These are phyloP conservation scores for Sinapis alba DNA, from an alignment of 441 rosid genomes.

Conservation along the genomic window DNA sequence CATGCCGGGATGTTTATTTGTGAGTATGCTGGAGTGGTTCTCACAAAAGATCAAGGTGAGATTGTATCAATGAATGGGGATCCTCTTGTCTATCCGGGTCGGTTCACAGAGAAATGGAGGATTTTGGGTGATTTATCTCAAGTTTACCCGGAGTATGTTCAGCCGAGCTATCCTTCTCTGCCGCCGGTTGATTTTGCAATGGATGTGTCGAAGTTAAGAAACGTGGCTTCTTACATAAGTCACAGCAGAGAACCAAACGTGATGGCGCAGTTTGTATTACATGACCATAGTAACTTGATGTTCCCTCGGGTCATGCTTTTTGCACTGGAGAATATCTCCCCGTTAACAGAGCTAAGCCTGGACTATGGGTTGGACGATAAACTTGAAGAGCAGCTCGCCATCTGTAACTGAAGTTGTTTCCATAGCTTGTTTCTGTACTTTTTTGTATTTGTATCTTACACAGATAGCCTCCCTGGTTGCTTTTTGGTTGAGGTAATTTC, in stretches of 20 bases:
- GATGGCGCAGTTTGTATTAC: conserved; percentile 72
- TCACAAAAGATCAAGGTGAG: conserved; percentile 75
- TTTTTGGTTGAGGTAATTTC: conserved; percentile 15
- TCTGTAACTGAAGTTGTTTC: conserved; percentile 42
- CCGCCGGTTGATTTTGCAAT: conserved; percentile 87
- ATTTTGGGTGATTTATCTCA: conserved; percentile 84
- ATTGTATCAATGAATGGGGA: conserved; percentile 80
- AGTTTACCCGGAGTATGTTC: conserved; percentile 52
- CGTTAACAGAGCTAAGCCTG: conserved; percentile 74
- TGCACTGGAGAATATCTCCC: conserved; percentile 86
- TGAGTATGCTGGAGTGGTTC: conserved; percentile 79
- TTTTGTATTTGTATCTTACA: background rate
- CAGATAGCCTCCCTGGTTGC: background rate
- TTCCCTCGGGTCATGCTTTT: conserved; percentile 89
- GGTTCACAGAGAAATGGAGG: conserved; percentile 66
- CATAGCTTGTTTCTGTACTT: conserved; percentile 7
- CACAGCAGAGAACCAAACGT: conserved; percentile 80
- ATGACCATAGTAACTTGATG: conserved; percentile 80
- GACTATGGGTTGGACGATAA: conserved; percentile 88
- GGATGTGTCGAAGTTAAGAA: conserved; percentile 88
- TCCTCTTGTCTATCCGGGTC: conserved; percentile 63
- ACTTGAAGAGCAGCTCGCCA: conserved; percentile 60
- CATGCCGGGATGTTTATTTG: conserved; percentile 85
- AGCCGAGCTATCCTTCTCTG: conserved; percentile 64
- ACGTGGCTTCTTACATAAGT: conserved; percentile 87